phyloP scores from a whole-genome alignment of 192 early-diverging fungal species.

The Coemansia umbellata region DNA sequence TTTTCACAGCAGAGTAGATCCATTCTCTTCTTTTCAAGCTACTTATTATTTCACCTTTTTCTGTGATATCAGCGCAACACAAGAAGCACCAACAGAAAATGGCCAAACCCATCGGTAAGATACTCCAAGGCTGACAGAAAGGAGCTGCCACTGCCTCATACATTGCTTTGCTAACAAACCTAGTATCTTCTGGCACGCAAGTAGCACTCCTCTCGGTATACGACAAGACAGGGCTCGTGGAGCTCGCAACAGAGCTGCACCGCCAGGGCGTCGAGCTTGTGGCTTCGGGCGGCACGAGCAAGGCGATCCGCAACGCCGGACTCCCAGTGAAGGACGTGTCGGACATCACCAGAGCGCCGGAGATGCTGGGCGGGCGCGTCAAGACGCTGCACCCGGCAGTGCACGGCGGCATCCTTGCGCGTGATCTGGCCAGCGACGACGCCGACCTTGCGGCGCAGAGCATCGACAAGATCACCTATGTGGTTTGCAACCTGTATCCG shows the following conservation, averaged over 20 bases:
- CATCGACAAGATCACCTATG: constrained; percentile 92
- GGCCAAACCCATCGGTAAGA: constrained; percentile 41
- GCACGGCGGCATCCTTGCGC: constrained; percentile 95
- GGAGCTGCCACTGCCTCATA: background rate
- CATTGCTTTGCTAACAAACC: background rate
- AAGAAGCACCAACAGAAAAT: background rate
- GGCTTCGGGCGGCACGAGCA: constrained; percentile 94
- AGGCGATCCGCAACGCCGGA: constrained; percentile 82
- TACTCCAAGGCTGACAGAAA: background rate
- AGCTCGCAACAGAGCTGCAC: constrained; percentile 79
- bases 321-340: constrained; percentile 92
- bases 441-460: constrained; percentile 81
- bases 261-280: constrained; percentile 76
- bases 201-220: constrained; percentile 89
- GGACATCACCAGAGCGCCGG: constrained; percentile 95
- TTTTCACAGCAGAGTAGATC: too few relatives aligned
- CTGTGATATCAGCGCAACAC: too few relatives aligned
- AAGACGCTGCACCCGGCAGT: constrained; percentile 99
- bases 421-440: constrained; percentile 77
- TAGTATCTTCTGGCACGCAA: background rate
- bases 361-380: constrained; percentile 98
- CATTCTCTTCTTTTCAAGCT: too few relatives aligned
- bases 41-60: too few relatives aligned
- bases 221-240: constrained; percentile 93
- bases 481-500: constrained; percentile 98